Evolutionary conservation across 1,284 basidiomycete genomes (phyloP), one percentile per base, ranked within the genome.

Genomic region (Rhodotorula mucilaginosa): DNA sequence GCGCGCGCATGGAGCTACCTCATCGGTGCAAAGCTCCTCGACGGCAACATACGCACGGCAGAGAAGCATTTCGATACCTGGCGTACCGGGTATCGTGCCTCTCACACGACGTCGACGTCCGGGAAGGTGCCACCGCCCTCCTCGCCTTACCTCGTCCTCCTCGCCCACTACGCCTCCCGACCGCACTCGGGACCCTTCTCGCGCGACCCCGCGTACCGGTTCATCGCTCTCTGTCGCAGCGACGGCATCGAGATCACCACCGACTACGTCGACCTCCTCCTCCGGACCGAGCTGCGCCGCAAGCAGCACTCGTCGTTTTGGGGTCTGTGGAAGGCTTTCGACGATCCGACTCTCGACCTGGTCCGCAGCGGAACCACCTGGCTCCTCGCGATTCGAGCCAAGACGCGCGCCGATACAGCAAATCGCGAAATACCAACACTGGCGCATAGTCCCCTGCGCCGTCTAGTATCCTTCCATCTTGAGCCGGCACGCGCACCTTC

Each of bases 111-210:
- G 2, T 44, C 39, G 5, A 26, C 13, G n/a, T 39, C 47, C 13
- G 1, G 44, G 7, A 18, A 31, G 1, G n/a, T 7, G 4, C 31
- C 48, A 23, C 34, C 58, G 2, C 51, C 61, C 39, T 58, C 68
- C 3, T 63, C 61, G 15, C 74, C 75, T 2, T 76, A 76, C 65
- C 62, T 74, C 64, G 64, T 73, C 56, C 61, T 76, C 23, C 66
- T 76, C 49, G 58, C 34, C n/a, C 48, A 58, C 39, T 61, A 61
- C 58, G 60, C 63, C 47, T 56, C 44, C 44, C 31, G 47, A 56
- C 51, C 49, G 12, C 54, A 54, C 1, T 46, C 61, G 4, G 58
- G 58, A 1, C 57, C 70, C n/a, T n/a, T 56, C 16, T 54, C 63
- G 8, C 61, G 61, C 51, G 73, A 75, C 21, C 64, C 70, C 18